Base-by-base conservation (phyloP, 208 protist species). In the Trypanosoma conorhini region DNA sequence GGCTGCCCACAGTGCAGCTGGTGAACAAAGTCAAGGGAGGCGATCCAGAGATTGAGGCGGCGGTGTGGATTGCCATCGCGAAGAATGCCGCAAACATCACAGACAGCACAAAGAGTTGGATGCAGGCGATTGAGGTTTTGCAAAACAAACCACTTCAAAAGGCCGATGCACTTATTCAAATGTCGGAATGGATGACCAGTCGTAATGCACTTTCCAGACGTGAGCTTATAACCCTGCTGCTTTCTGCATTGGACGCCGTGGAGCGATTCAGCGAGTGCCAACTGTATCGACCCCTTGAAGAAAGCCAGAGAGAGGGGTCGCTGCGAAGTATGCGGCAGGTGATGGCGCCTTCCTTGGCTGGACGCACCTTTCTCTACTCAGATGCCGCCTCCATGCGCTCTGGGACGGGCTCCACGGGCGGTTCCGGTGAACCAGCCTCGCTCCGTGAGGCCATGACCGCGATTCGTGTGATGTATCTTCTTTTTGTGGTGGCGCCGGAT, bases 31-130 rank as follows among this genome's bases (percentile, higher is more conserved):
- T 79, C 0, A 84, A 82, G 51, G 80, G 76, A 22, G 75, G 79
- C 55, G 87, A 91, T 65, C 72, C 76, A 12, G 83, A 93, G 50
- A 71, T 85, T 48, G 82, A 91, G 65, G 71, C 86, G 5, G 68
- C 80, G n/a, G 90, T 83, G 38, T 92, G 85, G 81, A 78, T 91
- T 50, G 74, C 84, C 8, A 67, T 88, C 61, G 87, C 86, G 9
- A 79, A 77, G 62, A 65, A 76, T 42, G 64, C 81, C 15, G n/a
- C 1, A 3, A 64, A 76, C 42, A 54, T n/a, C n/a, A 30, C 66
- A 30, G 75, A 84, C 33, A 66, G 71, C 31, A 59, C 67, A 44
- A 77, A 77, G 30, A 76, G 84, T 26, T 93, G 86, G 71, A 77
- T 76, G 22, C 58, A 68, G 7, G 83, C 90, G 15, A 28, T 93